Percentiles rank a stretch among this genome's conserved stretches.
Conservation (phyloP, 495 filamentous ascomycete species). For the Lophiostoma macrostomum region DNA sequence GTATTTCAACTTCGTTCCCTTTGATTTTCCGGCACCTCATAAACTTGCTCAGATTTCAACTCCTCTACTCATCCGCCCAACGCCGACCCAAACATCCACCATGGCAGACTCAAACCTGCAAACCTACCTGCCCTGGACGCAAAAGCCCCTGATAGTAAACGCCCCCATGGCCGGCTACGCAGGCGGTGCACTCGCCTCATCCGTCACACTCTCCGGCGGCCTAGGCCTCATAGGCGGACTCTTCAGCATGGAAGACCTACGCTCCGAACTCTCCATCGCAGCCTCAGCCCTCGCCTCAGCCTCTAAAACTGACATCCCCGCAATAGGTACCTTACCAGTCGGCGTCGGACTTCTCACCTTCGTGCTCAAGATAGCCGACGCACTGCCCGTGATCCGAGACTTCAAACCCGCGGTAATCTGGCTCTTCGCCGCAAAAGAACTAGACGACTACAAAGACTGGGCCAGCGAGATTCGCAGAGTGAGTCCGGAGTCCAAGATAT, state of each 20-base stretch:
- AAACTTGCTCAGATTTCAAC: too few relatives aligned
- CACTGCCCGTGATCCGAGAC: conserved; percentile 44
- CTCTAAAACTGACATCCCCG: background rate
- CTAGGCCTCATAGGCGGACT: conserved; percentile 44
- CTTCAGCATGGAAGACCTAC: conserved; percentile 35
- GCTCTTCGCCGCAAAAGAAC: conserved; percentile 62
- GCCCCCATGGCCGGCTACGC: conserved; percentile 74
- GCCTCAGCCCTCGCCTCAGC: conserved; percentile 14
- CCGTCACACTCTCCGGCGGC: conserved; percentile 60
- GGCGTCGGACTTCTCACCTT: conserved; percentile 64
- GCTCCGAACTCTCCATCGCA: conserved; percentile 26
- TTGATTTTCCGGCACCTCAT: too few relatives aligned
- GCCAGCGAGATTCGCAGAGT: conserved; percentile 48
- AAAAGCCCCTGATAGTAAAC: conserved; percentile 58
- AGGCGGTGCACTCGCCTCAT: conserved; percentile 55
- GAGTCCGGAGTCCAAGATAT: conserved; percentile 53
- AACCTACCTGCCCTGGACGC: conserved; percentile 54
- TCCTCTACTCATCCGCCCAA: too few relatives aligned
- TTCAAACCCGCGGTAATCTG: conserved; percentile 63
- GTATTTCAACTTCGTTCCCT: too few relatives aligned
- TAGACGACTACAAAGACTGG: conserved; percentile 56
- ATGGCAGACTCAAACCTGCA: background rate
- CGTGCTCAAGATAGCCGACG: conserved; percentile 49
- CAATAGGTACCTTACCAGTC: conserved; percentile 48
- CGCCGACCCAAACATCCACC: background rate